Base-by-base conservation (phyloP, 225 moss, liverwort and hornwort genomes). In the Climacium dendroides region DNA sequence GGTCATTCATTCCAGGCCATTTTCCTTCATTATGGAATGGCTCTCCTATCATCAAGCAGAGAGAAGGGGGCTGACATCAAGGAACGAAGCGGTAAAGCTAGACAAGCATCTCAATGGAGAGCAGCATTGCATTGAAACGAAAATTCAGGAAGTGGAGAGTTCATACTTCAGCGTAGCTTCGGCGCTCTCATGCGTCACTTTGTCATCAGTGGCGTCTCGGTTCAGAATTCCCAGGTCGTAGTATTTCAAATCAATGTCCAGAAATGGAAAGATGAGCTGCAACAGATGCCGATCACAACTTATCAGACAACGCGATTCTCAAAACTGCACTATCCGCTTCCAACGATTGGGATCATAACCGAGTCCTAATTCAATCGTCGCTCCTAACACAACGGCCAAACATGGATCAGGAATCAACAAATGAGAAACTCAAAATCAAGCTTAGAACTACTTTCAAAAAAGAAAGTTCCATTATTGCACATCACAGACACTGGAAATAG, bases 121-220 rank as follows among this genome's bases (percentile, higher is more conserved):
- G 80, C 18, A 69, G 61, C 28, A 53, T 52, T 55, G 66, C 79
- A 79, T 47, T 9, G 10, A 11, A 77, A 74, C 30, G 62, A 7
- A 64, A 71, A 84, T 48, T n/a, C 76, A 41, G 34, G 30, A 76
- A 87, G 17, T 34, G 78, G 32, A 50, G 11, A 35, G 54, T 64
- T 75, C 95, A 35, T 94, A 96, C 97, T 96, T 96, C 16, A 95
- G 91, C 82, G 97, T 96, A 79, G 97, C 97, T 92, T 96, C 96
- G 7, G 96, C 96, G 88, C 95, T 96, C 93, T 98, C 97, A 61
- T 90, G 88, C 25, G 96, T 98, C 77, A 96, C 96, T 88, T 90
- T 93, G 88, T 98, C 97, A 74, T 93, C 82, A 30, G 97, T 96
- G 78, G 94, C 95, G 85, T 98, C 97, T 81, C 96, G 93, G 81